A percentile compares a stretch with the other conserved stretches of the same genome.
Conservation (phyloP, 2,329 filamentous ascomycete species). For the Colletotrichum higginsianum region DNA sequence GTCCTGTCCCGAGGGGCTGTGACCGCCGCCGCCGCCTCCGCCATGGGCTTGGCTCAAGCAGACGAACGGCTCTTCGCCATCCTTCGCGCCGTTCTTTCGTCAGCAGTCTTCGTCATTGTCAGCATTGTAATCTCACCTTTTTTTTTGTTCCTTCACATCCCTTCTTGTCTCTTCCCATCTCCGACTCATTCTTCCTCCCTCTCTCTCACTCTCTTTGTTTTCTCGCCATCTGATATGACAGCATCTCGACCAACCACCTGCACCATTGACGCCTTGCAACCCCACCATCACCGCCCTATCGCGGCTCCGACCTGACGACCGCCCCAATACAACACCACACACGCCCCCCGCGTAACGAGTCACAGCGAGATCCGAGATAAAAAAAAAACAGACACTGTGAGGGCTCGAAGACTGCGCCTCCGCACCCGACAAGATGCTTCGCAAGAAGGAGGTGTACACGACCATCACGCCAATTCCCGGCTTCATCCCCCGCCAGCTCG, state of each 20-base stretch:
- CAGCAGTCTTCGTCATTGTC: slow-evolving; percentile 22
- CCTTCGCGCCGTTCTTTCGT: slow-evolving; percentile 25
- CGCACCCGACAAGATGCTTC: slow-evolving; percentile 60
- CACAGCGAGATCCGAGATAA: too few relatives aligned
- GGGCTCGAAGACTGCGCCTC: neutral
- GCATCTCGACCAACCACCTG: neutral
- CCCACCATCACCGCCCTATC: neutral
- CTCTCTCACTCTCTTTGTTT: too few relatives aligned
- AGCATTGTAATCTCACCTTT: neutral
- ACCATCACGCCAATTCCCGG: slow-evolving; percentile 79
- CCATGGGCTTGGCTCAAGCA: slow-evolving; percentile 2
- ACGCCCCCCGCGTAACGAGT: neutral
- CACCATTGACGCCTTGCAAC: neutral
- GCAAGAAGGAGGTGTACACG: slow-evolving; percentile 77
- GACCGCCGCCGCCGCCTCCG: slow-evolving; percentile 9
- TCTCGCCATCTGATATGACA: neutral
- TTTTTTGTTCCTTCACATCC: neutral
- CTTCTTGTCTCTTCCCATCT: neutral
- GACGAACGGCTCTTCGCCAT: slow-evolving; percentile 1
- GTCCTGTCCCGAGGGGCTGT: slow-evolving; percentile 36
- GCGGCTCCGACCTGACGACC: neutral
- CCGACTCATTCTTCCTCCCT: too few relatives aligned
- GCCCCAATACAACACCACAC: neutral
- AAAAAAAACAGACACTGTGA: too few relatives aligned
- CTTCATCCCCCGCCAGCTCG: slow-evolving; percentile 79